Evolutionary conservation across 176 grass and related monocot species (phyloP), one percentile per base, ranked within the genome.

Genomic region (Saccharum spontaneum): DNA sequence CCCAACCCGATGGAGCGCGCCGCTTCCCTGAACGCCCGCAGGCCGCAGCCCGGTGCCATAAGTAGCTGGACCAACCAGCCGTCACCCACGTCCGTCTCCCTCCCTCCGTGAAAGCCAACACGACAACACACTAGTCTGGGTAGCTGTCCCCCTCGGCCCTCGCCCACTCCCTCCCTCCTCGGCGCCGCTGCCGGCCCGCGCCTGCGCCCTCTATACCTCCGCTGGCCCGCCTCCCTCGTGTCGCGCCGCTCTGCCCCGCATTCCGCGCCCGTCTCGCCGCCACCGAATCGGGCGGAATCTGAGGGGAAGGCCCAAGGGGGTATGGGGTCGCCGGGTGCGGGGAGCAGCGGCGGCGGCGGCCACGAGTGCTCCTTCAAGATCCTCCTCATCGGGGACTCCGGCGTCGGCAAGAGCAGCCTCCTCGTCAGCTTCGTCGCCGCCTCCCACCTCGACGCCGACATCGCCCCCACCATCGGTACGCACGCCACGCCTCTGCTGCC

Each of bases 341-440:
- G 69, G 39, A 55, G 80, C 75, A 80, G 49, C 22, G 50, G 45
- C 20, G 69, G 79, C 54, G 69, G 79, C 54, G 83, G 83, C 16
- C 91, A 94, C 84, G 93, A 95, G 37, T 98, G 92, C 90, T 92
- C 91, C 70, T 95, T 98, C 85, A 98, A 98, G 83, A 90, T 94
- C 71, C 91, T 98, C 16, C 83, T 98, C 63, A 95, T 98, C 75
- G 96, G 96, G 67, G 96, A 98, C 70, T 98, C 96, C 26, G 91
- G 65, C 20, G 96, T 98, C 73, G 96, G 96, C 60, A 98, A 98
- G 93, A 98, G 96, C 84, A 98, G 93, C 86, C 87, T 98, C 41
- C 91, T 98, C 71, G 86, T 94, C 73, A 94, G 93, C 83, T 98
- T 98, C 88, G 92, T 95, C 76, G 86, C 89, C 72, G 84, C 89